Percentiles rank a stretch among this genome's conserved stretches.
Evolutionary conservation across 2,329 filamentous ascomycete species (phyloP).

Genomic region (Aspergillus sp.): DNA sequence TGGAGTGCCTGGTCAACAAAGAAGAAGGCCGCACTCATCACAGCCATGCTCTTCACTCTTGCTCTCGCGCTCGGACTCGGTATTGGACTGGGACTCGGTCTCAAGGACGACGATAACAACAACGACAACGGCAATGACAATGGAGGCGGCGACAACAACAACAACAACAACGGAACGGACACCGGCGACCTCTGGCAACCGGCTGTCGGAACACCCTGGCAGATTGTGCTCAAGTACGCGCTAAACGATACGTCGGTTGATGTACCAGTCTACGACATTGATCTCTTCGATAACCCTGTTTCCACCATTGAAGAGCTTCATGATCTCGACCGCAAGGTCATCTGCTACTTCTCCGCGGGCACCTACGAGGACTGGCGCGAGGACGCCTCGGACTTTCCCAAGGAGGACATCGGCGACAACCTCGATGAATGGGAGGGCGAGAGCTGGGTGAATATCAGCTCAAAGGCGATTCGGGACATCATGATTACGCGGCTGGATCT

Average conservation of each 20-base stretch:
- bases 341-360: slow-evolving; percentile 77
- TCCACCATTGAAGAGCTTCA: slow-evolving; percentile 56
- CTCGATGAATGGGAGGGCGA: slow-evolving; percentile 70
- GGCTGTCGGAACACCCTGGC: slow-evolving; percentile 59
- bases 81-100: slow-evolving; percentile 62
- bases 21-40: slow-evolving; percentile 38
- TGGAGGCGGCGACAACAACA: slow-evolving; percentile 28
- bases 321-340: slow-evolving; percentile 60
- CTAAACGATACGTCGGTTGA: slow-evolving; percentile 52
- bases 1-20: slow-evolving; percentile 37
- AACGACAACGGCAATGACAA: slow-evolving; percentile 28
- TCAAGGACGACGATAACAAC: slow-evolving; percentile 40
- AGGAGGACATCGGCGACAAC: slow-evolving; percentile 60
- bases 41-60: slow-evolving; percentile 48
- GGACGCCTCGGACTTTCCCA: slow-evolving; percentile 61
- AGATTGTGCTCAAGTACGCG: slow-evolving; percentile 60
- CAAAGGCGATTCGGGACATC: slow-evolving; percentile 63
- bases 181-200: slow-evolving; percentile 56
- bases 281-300: slow-evolving; percentile 59
- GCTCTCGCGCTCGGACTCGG: slow-evolving; percentile 58
- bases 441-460: slow-evolving; percentile 67
- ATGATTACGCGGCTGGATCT: slow-evolving; percentile 65
- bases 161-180: slow-evolving; percentile 27
- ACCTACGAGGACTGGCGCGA: slow-evolving; percentile 67
- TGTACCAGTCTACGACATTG: slow-evolving; percentile 65